Evolutionary conservation across 2,329 filamentous ascomycete species (phyloP), one percentile per base, ranked within the genome.

Genomic region (Bipolaris bicolor): DNA sequence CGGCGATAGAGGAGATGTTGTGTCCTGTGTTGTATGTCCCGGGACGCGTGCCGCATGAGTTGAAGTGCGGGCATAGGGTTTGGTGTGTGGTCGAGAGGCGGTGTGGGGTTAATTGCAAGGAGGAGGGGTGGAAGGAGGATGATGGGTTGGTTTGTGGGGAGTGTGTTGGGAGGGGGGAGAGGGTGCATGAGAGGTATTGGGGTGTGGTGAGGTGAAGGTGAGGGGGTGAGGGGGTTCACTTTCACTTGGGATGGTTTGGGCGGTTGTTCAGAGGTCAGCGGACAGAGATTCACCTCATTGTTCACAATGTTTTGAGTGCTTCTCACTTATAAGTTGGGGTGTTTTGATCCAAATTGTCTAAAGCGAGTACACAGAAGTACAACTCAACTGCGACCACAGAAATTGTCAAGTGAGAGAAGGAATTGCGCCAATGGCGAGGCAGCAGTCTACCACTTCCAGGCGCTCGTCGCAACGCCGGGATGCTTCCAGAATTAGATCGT

Each of bases 41-140:
- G 3, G 40, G 40, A 43, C 3, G 36, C 33, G 37, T 44, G 46
- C 10, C 40, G 11, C 65, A 68, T 44, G 33, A 29, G 7, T 31
- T 68, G 22, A 41, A 33, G 15, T 68, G 65, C 31, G 61, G 61
- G 11, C 62, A 68, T 49, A 31, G 49, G 26, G 60, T 68, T 5
- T 64, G 52, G 53, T 56, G 36, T 13, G 7, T 9, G 18, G 5
- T 20, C 2, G 22, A 16, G 9, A 49, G 58, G 18, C 33, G 43
- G 3, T 68, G 65, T n/a, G 57, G 49, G 5, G n/a, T 31, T 2
- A 68, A 66, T 41, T 68, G 64, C 37, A 24, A 3, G 0, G 31
- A 41, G 29, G 5, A 9, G 9, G 5, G 15, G 9, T 29, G n/a
- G 7, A 11, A 15, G 10, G 2, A 11, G 10, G 7, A 2, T 9